phyloP scores from a whole-genome alignment of 495 filamentous ascomycete genomes.

The Aspergillus diversus region DNA sequence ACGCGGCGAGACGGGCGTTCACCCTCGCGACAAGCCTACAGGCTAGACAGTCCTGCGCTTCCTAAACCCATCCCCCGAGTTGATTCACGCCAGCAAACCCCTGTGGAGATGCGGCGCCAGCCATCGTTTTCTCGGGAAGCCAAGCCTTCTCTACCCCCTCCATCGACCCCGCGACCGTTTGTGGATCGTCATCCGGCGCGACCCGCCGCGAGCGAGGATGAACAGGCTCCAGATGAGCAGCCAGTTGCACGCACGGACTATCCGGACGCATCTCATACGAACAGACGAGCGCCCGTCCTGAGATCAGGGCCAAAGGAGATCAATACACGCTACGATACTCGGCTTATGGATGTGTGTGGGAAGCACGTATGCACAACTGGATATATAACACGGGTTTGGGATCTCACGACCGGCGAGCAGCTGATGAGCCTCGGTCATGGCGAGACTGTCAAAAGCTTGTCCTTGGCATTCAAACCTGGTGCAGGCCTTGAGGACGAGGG shows the following conservation, averaged over 20 bases:
- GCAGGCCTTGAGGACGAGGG: constrained; percentile 77
- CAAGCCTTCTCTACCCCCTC: constrained; percentile 21
- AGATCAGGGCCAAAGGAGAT: constrained; percentile 74
- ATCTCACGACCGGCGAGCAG: constrained; percentile 75
- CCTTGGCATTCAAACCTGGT: constrained; percentile 84
- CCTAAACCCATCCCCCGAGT: constrained; percentile 25
- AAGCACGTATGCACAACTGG: constrained; percentile 85
- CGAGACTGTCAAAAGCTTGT: constrained; percentile 75
- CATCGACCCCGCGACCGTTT: constrained; percentile 27
- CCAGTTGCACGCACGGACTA: constrained; percentile 57
- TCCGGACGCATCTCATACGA: constrained; percentile 83
- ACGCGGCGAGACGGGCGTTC: constrained; percentile 32
- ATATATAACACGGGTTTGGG: constrained; percentile 84
- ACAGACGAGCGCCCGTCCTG: constrained; percentile 77
- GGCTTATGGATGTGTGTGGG: constrained; percentile 83
- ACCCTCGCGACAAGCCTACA: constrained; percentile 35
- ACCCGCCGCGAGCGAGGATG: constrained; percentile 34
- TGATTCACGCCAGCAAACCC: constrained; percentile 18
- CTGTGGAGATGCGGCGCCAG: constrained; percentile 31
- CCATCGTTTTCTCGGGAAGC: constrained; percentile 38
- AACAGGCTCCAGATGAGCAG: constrained; percentile 30
- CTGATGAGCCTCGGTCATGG: constrained; percentile 79
- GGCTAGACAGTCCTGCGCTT: constrained; percentile 21
- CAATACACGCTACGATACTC: constrained; percentile 79
- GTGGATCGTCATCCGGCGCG: constrained; percentile 22